Conservation (phyloP, 2,329 filamentous ascomycete genomes). For the Fusarium haematococcum region DNA sequence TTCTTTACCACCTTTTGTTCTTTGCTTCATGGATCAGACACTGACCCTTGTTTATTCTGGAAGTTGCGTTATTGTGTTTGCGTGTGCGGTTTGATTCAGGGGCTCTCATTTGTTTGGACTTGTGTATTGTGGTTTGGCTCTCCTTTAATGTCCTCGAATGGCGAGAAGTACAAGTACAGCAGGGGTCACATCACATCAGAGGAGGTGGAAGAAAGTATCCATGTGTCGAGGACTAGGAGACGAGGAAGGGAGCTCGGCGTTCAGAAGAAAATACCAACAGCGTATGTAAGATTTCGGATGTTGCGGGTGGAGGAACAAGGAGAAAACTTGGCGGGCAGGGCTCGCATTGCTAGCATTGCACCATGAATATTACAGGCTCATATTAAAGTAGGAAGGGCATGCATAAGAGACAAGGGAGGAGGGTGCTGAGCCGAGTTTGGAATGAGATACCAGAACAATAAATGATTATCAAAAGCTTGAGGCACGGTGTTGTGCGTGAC, state of each 20-base stretch:
- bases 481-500: background rate
- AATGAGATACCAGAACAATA: constrained; percentile 27
- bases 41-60: constrained; percentile 27
- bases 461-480: constrained; percentile 12
- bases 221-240: constrained; percentile 19
- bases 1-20: constrained; percentile 25
- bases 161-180: constrained; percentile 1
- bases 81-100: constrained; percentile 26
- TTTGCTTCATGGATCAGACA: constrained; percentile 10
- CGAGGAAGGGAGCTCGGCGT: constrained; percentile 41
- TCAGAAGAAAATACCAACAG: constrained; percentile 45
- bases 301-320: constrained; percentile 20
- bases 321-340: constrained; percentile 24
- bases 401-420: constrained; percentile 13
- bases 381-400: constrained; percentile 16
- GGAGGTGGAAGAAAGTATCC: constrained; percentile 11
- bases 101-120: constrained; percentile 37
- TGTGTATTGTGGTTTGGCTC: constrained; percentile 31
- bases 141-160: constrained; percentile 27
- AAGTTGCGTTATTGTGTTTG: constrained; percentile 21
- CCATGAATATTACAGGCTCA: constrained; percentile 21
- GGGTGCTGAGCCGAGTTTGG: constrained; percentile 15
- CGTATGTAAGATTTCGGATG: constrained; percentile 45
- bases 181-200: constrained; percentile 2
- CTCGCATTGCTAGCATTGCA: constrained; percentile 10